Percentiles rank a stretch among this genome's conserved stretches.
Conservation (phyloP, 2,329 filamentous ascomycete species). For the Emergomyces pasteurianus region DNA sequence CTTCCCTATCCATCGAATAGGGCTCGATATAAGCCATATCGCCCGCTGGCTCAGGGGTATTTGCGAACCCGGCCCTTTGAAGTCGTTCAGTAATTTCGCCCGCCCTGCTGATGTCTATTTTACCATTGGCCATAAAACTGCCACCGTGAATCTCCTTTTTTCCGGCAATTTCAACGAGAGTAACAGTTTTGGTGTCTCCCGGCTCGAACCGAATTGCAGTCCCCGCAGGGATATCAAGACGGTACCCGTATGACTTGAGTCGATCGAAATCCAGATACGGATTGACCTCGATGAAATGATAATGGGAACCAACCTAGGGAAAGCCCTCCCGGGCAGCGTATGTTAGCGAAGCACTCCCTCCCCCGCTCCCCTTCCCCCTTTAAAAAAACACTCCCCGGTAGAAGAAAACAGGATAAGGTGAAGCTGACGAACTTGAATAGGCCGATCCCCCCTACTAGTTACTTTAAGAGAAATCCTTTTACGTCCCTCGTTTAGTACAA, state of each 20-base stretch:
- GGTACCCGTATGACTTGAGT: slow-evolving; percentile 65
- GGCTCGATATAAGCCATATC: slow-evolving; percentile 46
- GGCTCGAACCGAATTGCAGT: slow-evolving; percentile 91
- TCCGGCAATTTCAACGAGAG: slow-evolving; percentile 77
- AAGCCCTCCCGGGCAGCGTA: background rate
- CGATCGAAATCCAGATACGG: slow-evolving; percentile 83
- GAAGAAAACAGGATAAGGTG: background rate
- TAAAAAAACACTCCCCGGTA: slow-evolving; percentile 1
- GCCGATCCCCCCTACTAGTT: slow-evolving; percentile 76
- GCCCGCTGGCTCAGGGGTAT: slow-evolving; percentile 54
- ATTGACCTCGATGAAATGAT: slow-evolving; percentile 94
- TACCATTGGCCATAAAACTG: slow-evolving; percentile 64
- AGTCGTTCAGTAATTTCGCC: slow-evolving; percentile 57
- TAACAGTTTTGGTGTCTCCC: slow-evolving; percentile 82
- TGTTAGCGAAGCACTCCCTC: slow-evolving; percentile 2
- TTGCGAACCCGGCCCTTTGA: slow-evolving; percentile 63
- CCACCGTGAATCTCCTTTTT: slow-evolving; percentile 70
- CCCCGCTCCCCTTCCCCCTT: no score
- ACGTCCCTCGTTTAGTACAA: slow-evolving; percentile 62
- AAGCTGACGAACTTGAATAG: slow-evolving; percentile 58
- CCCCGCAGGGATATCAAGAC: slow-evolving; percentile 80
- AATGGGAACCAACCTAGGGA: slow-evolving; percentile 67
- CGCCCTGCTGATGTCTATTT: slow-evolving; percentile 51
- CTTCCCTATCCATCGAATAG: slow-evolving; percentile 61
- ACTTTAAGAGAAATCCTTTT: slow-evolving; percentile 63